A percentile compares a stretch with the other conserved stretches of the same genome.
Evolutionary conservation across 352 stramenopile species (phyloP).

Genomic region (Globisporangium echinulatum): DNA sequence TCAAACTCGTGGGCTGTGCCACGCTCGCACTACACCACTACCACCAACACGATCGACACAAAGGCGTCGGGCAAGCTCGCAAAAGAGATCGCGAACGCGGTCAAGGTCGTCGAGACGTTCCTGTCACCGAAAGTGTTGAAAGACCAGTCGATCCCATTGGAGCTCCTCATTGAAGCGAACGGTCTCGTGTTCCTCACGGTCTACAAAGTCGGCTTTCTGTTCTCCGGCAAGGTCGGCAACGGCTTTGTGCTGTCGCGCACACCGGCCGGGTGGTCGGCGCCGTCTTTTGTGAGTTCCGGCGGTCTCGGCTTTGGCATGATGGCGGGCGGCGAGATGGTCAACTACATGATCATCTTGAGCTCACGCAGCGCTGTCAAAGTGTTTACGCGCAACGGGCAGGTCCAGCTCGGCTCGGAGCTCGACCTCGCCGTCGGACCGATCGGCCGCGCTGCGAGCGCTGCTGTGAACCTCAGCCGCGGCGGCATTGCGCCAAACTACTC

Average conservation of each 20-base stretch:
- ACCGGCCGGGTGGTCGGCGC: slow-evolving; percentile 62
- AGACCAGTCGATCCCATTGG: slow-evolving; percentile 75
- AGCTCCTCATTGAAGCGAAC: slow-evolving; percentile 68
- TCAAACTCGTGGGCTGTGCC: slow-evolving; percentile 50
- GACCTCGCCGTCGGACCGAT: slow-evolving; percentile 67
- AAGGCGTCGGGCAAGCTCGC: slow-evolving; percentile 52
- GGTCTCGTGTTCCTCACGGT: slow-evolving; percentile 76
- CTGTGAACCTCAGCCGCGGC: slow-evolving; percentile 49
- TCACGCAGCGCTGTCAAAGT: slow-evolving; percentile 70
- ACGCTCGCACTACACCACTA: slow-evolving; percentile 17
- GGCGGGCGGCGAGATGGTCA: slow-evolving; percentile 71
- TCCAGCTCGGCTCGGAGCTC: slow-evolving; percentile 69
- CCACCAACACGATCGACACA: slow-evolving; percentile 44
- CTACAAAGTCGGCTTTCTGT: slow-evolving; percentile 76
- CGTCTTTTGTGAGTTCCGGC: slow-evolving; percentile 61
- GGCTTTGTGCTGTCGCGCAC: slow-evolving; percentile 76
- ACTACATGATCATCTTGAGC: slow-evolving; percentile 80
- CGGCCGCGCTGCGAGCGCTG: slow-evolving; percentile 55
- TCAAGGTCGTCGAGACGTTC: slow-evolving; percentile 67
- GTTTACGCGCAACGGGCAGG: slow-evolving; percentile 70
- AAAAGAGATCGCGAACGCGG: slow-evolving; percentile 55
- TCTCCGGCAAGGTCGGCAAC: slow-evolving; percentile 73
- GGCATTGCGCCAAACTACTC: slow-evolving; percentile 74
- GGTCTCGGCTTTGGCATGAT: slow-evolving; percentile 81
- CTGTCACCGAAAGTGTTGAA: slow-evolving; percentile 67